Base-by-base conservation (phyloP, 176 grass and related monocot genomes). In the Raddia distichophylla region DNA sequence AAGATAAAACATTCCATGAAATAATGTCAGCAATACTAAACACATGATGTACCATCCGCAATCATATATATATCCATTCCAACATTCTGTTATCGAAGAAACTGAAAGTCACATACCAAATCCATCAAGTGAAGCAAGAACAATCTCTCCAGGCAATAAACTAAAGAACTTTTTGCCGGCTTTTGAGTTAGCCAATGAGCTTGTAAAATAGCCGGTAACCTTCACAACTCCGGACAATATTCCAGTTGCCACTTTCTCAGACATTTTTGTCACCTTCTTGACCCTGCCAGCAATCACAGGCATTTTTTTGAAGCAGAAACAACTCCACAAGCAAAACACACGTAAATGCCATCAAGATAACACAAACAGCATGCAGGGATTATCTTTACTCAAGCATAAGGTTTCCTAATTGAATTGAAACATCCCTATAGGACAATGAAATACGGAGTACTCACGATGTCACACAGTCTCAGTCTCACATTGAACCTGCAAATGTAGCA, bases 101-200 rank as follows among this genome's bases (percentile, higher is more conserved):
- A 6, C 22, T 59, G 82, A 86, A 72, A 49, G 62, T 19, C 18
- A 69, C 80, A 18, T 89, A 93, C 94, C 87, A 69, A 97, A 97
- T 84, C 94, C 94, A 74, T 94, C 94, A 60, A 97, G 89, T 5
- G 94, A 94, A 84, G 91, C 94, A 90, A 97, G 89, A 75, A 97
- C 79, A 68, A 97, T 91, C 64, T 97, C 94, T 79, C 89, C 94
- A 67, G 94, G 89, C 67, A 94, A 56, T 0, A 92, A 0, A 40
- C 60, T 75, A 27, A 90, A 88, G 16, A 94, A 88, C 45, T 97
- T 94, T 85, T 97, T 97, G 18, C 94, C 89, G 72, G 82, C 87
- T 86, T 88, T 97, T 1, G 89, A 94, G 86, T 92, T 94, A 19
- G 69, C 94, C 34, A 90, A 32, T 19, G 94, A 94, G 55, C 89